Conservation (phyloP, 1,139 yeast species). For the Candida tetrigidarum region DNA sequence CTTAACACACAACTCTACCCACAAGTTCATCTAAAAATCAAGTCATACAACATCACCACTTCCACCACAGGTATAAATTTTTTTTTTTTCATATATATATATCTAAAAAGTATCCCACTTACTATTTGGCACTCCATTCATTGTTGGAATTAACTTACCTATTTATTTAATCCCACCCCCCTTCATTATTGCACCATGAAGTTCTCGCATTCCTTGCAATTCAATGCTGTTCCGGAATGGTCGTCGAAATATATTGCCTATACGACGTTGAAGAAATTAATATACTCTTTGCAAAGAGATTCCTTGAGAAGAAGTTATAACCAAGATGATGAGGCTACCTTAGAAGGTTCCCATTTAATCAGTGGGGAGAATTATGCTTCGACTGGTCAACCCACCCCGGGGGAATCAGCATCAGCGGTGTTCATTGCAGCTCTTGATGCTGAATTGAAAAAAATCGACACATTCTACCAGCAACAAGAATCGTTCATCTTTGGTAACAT, state of each 20-base stretch:
- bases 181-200: slow-evolving; percentile 45
- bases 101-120: no score
- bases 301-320: slow-evolving; percentile 35
- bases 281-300: slow-evolving; percentile 67
- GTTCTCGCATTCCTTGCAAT: slow-evolving; percentile 72
- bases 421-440: slow-evolving; percentile 59
- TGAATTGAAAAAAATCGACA: slow-evolving; percentile 63
- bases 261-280: slow-evolving; percentile 63
- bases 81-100: no score
- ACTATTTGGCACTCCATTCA: neutral
- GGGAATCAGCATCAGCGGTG: slow-evolving; percentile 33
- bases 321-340: slow-evolving; percentile 30
- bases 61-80: no score
- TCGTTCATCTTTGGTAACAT: slow-evolving; percentile 48
- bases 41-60: neutral
- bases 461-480: slow-evolving; percentile 59
- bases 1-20: neutral
- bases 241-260: slow-evolving; percentile 70
- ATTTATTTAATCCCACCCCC: neutral
- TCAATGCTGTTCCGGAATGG: slow-evolving; percentile 82
- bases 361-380: slow-evolving; percentile 28
- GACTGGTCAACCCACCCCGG: slow-evolving; percentile 22
- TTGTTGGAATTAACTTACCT: neutral
- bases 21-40: neutral
- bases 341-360: slow-evolving; percentile 31